phyloP scores from a whole-genome alignment of 139 green algal species.

The Micromonas pusilla region DNA sequence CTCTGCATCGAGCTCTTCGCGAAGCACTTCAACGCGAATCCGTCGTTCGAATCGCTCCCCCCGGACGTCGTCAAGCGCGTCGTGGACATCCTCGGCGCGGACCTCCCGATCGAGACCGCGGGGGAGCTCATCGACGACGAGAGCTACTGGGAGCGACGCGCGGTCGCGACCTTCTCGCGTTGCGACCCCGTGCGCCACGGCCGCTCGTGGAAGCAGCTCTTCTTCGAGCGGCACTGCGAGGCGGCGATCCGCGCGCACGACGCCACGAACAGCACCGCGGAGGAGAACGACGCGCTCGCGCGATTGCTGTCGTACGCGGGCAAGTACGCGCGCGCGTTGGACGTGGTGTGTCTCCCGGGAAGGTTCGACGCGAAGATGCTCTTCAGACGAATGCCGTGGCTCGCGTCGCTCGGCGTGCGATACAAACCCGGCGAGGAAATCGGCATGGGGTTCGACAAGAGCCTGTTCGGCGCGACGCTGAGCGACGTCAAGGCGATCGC shows the following conservation, averaged over 20 bases:
- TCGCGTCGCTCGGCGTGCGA: constrained; percentile 47
- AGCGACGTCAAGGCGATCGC: constrained; percentile 56
- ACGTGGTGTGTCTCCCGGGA: constrained; percentile 59
- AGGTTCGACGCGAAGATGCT: constrained; percentile 65
- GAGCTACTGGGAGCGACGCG: constrained; percentile 60
- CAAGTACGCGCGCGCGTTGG: constrained; percentile 54
- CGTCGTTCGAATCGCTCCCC: constrained; percentile 29
- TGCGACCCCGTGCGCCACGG: constrained; percentile 58
- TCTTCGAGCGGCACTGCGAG: constrained; percentile 68
- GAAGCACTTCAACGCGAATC: constrained; percentile 46
- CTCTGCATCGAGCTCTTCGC: constrained; percentile 52
- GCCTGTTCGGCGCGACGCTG: constrained; percentile 71
- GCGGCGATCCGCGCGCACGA: constrained; percentile 60
- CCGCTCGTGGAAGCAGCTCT: constrained; percentile 73
- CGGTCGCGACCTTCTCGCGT: constrained; percentile 42
- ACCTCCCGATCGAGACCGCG: constrained; percentile 61
- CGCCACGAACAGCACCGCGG: background rate
- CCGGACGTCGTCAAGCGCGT: constrained; percentile 50
- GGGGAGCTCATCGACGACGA: constrained; percentile 61
- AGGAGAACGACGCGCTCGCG: constrained; percentile 45
- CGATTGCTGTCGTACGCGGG: constrained; percentile 56
- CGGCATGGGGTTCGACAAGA: constrained; percentile 64
- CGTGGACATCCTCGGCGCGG: constrained; percentile 49
- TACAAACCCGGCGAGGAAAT: constrained; percentile 61
- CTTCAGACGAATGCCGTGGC: constrained; percentile 42